These are phyloP conservation scores for Gryganskiella cystojenkinii DNA, from an alignment of 192 early-diverging fungal genomes.

Conservation along the genomic window DNA sequence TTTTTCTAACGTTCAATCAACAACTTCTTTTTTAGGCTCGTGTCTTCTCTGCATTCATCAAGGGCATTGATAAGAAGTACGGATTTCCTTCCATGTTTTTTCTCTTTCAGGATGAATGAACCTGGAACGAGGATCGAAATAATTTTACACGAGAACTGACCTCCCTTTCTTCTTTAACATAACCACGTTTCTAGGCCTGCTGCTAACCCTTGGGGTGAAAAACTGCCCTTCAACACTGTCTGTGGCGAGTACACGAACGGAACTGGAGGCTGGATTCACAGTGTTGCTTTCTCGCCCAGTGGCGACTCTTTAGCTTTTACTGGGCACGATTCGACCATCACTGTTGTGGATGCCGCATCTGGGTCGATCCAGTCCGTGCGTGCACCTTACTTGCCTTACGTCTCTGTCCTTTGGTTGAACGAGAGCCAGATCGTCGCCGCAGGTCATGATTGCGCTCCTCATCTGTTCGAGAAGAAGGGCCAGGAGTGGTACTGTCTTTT, in stretches of 20 bases:
- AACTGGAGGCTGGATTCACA: constrained; percentile 91
- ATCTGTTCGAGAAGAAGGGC: constrained; percentile 73
- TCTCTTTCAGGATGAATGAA: background rate
- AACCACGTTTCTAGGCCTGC: constrained; percentile 59
- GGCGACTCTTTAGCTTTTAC: constrained; percentile 88
- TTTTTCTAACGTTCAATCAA: constrained; percentile 2
- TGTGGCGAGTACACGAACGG: constrained; percentile 86
- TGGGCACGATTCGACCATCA: constrained; percentile 88
- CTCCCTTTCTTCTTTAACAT: too few relatives aligned
- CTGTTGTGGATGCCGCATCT: constrained; percentile 75
- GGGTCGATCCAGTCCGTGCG: constrained; percentile 68
- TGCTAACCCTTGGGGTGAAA: constrained; percentile 92
- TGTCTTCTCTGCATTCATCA: constrained; percentile 95
- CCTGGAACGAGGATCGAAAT: too few relatives aligned
- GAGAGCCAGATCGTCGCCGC: constrained; percentile 84
- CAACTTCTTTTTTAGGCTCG: constrained; percentile 66
- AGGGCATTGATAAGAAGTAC: constrained; percentile 91
- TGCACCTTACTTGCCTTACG: constrained; percentile 77
- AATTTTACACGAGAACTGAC: too few relatives aligned
- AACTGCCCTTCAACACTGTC: constrained; percentile 91
- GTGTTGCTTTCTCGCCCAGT: constrained; percentile 90
- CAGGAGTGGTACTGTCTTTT: constrained; percentile 64
- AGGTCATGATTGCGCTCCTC: constrained; percentile 95
- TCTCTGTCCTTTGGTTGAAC: constrained; percentile 81
- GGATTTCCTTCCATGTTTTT: background rate